A percentile compares a stretch with the other conserved stretches of the same genome.
phyloP scores from a whole-genome alignment of 1,139 yeast genomes.

The Kodamaea alishanica region DNA sequence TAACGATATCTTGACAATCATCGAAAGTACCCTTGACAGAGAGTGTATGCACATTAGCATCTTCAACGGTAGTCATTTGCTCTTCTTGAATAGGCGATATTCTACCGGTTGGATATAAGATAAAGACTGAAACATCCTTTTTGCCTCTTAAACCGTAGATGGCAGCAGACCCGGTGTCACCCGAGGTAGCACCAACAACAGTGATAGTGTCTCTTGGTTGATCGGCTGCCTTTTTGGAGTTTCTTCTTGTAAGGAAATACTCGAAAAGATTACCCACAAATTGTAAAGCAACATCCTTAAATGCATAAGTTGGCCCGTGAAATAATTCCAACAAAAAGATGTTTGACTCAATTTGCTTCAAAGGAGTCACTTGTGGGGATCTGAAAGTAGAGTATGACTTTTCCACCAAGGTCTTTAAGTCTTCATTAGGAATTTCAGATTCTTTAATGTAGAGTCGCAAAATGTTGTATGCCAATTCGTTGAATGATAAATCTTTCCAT shows the following conservation, averaged over 20 bases:
- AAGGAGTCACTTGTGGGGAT: constrained; percentile 80
- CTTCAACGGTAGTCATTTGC: constrained; percentile 98
- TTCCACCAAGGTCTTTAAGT: constrained; percentile 57
- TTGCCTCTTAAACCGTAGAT: constrained; percentile 95
- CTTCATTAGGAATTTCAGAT: constrained; percentile 67
- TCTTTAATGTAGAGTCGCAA: constrained; percentile 72
- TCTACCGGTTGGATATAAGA: constrained; percentile 94
- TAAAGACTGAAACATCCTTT: constrained; percentile 93
- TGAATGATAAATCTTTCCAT: constrained; percentile 77
- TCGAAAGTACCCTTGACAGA: constrained; percentile 96
- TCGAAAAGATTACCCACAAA: constrained; percentile 96
- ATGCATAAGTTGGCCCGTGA: constrained; percentile 99
- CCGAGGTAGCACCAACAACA: constrained; percentile 98
- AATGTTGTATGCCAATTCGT: constrained; percentile 82
- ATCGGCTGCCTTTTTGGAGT: constrained; percentile 55
- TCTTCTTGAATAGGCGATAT: constrained; percentile 97
- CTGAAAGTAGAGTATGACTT: constrained; percentile 89
- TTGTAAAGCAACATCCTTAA: constrained; percentile 97
- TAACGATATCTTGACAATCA: constrained; percentile 96
- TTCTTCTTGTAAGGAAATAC: constrained; percentile 77
- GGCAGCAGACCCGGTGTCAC: constrained; percentile 99
- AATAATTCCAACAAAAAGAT: constrained; percentile 83
- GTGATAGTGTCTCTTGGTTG: constrained; percentile 76
- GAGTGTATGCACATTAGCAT: constrained; percentile 87
- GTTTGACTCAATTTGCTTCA: constrained; percentile 53